Evolutionary conservation across 2,329 filamentous ascomycete species (phyloP).

Genomic region (Alternaria gansuensis): DNA sequence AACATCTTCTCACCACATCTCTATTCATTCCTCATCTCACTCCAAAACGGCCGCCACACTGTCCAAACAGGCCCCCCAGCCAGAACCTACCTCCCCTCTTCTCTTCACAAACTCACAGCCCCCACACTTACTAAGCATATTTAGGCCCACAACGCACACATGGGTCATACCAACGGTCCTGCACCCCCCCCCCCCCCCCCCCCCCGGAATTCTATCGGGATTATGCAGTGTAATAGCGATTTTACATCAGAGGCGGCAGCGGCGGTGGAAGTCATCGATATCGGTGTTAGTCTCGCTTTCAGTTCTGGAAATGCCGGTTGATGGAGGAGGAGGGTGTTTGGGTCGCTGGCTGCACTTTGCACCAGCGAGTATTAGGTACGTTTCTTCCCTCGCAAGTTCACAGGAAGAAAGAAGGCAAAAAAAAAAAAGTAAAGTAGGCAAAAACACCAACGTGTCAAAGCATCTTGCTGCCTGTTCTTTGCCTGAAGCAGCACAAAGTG

Average conservation of each 20-base stretch:
- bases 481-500: slow-evolving; percentile 9
- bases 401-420: neutral
- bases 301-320: neutral
- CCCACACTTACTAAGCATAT: neutral
- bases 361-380: neutral
- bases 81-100: neutral
- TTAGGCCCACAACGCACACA: neutral
- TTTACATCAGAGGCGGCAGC: neutral
- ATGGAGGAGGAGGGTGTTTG: neutral
- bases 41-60: neutral
- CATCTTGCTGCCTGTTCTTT: neutral
- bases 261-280: neutral
- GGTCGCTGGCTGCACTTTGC: neutral
- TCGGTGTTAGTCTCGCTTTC: neutral
- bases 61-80: neutral
- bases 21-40: neutral
- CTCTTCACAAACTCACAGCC: neutral
- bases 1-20: neutral
- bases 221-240: neutral
- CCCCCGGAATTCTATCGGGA: neutral
- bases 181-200: too few species aligned
- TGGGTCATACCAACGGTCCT: neutral
- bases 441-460: neutral
- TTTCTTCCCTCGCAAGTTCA: neutral
- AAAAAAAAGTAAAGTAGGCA: slow-evolving; percentile 6